Base-by-base conservation (phyloP, 129 eudicot species). In the Logfia minima region DNA sequence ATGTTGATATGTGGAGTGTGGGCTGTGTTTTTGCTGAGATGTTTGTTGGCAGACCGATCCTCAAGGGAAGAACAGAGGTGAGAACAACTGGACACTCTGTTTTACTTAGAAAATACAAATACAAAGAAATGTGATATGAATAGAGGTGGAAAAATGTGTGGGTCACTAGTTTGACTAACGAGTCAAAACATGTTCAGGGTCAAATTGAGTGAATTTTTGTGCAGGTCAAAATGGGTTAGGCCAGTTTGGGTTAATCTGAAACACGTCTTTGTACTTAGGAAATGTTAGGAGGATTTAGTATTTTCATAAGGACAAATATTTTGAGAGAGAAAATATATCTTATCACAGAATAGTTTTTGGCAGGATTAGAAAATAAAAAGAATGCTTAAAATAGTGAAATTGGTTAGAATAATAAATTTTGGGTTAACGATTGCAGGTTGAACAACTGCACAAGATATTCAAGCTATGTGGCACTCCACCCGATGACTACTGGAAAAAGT, bases 31-130 rank as follows among this genome's bases (percentile, higher is more conserved):
- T 91, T 73, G 90, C 89, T 61, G 97, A 91, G 73, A 83, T 91
- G 67, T 89, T 80, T 43, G 71, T 80, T 0, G 89, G 95, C 6
- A 87, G 86, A 79, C 92, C 97, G 41, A 32, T 91, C 51, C 92
- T 91, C 32, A 91, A 89, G 76, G 97, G 95, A 53, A 85, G 88
- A 79, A 92, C 96, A 9, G 96, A 92, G 97, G 97, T 89, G 62
- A 79, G 80, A 77, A 68, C 29, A 71, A 62, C 14, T 48, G 55
- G 14, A 48, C 55, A 48, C 55, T 48, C n/a, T 3, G 17, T 43
- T 43, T 43, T 10, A 9, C 76, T 4, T 74, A 56, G 24, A 61
- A 61, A 4, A 6, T 32, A 34, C 48, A 34, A 61, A 31, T 11
- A 37, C 17, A 13, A 56, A 56, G 19, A 59, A 21, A 58, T 43